phyloP scores from a whole-genome alignment of 768 basidiomycete genomes.

The Crucibulum laeve region DNA sequence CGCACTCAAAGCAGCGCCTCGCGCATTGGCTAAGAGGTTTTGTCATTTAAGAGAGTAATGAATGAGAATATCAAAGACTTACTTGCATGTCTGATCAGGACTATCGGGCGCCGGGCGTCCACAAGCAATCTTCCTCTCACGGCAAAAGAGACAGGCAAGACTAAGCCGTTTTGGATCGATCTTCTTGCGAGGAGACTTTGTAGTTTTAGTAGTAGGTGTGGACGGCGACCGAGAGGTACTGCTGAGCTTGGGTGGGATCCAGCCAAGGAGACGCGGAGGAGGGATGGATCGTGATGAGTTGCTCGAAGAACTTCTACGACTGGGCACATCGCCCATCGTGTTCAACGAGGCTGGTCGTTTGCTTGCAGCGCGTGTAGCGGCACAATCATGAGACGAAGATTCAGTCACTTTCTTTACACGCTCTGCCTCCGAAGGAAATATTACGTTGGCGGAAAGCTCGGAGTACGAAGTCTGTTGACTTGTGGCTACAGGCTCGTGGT shows the following conservation, averaged over 20 bases:
- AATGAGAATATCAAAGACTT: slow-evolving; percentile 13
- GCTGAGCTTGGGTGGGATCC: background rate
- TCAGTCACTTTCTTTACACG: slow-evolving; percentile 5
- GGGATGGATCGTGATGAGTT: background rate
- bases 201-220: background rate
- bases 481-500: slow-evolving; percentile 12
- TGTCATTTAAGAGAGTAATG: background rate
- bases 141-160: slow-evolving; percentile 35
- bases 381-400: background rate
- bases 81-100: slow-evolving; percentile 48
- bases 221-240: background rate
- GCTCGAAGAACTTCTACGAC: background rate
- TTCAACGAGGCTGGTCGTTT: background rate
- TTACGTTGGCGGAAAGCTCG: slow-evolving; percentile 17
- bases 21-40: slow-evolving; percentile 40
- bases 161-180: slow-evolving; percentile 21
- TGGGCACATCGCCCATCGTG: no score
- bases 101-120: slow-evolving; percentile 29
- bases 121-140: slow-evolving; percentile 39
- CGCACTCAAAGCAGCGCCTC: slow-evolving; percentile 42
- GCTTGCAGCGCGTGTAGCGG: background rate
- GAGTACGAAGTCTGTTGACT: slow-evolving; percentile 20
- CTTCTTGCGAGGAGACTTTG: slow-evolving; percentile 5
- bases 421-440: slow-evolving; percentile 3
- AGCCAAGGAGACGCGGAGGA: background rate